These are phyloP conservation scores for Boletus smithii DNA, from an alignment of 1,284 basidiomycete species.

Conservation along the genomic window DNA sequence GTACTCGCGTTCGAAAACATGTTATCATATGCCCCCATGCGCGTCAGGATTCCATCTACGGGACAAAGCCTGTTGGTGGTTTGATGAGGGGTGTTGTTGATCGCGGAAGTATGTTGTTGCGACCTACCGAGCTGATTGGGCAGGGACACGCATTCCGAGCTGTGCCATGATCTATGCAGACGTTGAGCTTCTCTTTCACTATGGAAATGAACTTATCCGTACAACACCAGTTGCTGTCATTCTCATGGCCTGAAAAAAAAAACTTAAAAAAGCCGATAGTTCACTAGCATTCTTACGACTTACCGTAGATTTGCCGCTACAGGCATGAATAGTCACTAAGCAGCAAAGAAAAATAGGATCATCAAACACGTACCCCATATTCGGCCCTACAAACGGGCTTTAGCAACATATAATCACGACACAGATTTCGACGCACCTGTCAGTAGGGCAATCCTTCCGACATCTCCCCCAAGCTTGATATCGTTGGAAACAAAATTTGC, in stretches of 20 bases:
- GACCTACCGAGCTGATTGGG: constrained; percentile 69
- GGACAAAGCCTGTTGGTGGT: constrained; percentile 65
- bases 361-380: constrained; percentile 70
- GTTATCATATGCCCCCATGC: constrained; percentile 98
- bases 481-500: constrained; percentile 93
- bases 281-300: constrained; percentile 19
- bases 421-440: constrained; percentile 59
- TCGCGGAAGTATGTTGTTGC: neutral
- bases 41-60: constrained; percentile 91
- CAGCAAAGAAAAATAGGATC: neutral
- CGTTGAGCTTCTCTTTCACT: constrained; percentile 7
- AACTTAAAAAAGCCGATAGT: constrained; percentile 5
- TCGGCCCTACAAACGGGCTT: constrained; percentile 58
- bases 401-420: neutral
- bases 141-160: constrained; percentile 96
- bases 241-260: constrained; percentile 64
- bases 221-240: constrained; percentile 95
- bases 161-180: constrained; percentile 88
- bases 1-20: constrained; percentile 95
- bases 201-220: constrained; percentile 22
- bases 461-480: constrained; percentile 78
- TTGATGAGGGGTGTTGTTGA: neutral
- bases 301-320: constrained; percentile 83
- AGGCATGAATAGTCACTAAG: constrained; percentile 3
- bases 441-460: constrained; percentile 80